Evolutionary conservation across 352 stramenopile genomes (phyloP), one percentile per base, ranked within the genome.

Genomic region (Phytopythium delawarense): DNA sequence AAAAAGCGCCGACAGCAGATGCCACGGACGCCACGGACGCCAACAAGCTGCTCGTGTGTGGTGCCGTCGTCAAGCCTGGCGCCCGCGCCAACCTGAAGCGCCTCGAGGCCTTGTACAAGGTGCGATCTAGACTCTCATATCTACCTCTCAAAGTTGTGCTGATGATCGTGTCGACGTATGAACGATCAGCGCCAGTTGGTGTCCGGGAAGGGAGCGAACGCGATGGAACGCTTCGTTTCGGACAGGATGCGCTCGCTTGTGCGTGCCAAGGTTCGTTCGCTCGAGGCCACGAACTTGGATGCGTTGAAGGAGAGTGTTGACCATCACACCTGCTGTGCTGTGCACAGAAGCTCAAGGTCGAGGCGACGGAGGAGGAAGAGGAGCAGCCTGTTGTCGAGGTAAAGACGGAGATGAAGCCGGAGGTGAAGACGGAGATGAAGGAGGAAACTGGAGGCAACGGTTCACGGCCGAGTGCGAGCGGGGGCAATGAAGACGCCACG

Each of bases 81-180:
- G 71, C 76, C n/a, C 67, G 69, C 13, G 37, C 67, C 1, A 79
- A 72, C 44, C 55, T 90, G 32, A 92, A 90, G 70, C 78, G 79
- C 35, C 72, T 92, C 0, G 84, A 92, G 56, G 63, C 68, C 35
- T 75, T 81, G 58, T 92, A 92, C 62, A 78, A 82, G 77, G 66
- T 87, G 77, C n/a, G 69, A 57, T 66, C 48, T 64, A 2, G 28
- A 65, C 28, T 30, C 50, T 4, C 59, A 57, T 58, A 32, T 40
- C 35, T 40, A 11, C 9, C 9, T 40, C 12, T 40, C 35, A 40
- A 40, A 7, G 3, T 40, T 7, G 0, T 16, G 12, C 35, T 40
- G 35, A 40, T 40, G 9, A 40, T 7, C 28, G 28, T 32, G 28
- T 32, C 28, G 28, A 7, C 28, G 28, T 32, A 3, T 32, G 79